Percentiles rank a stretch among this genome's conserved stretches.
Conservation (phyloP, 169 alveolate species). For the Plasmodium vivax region DNA sequence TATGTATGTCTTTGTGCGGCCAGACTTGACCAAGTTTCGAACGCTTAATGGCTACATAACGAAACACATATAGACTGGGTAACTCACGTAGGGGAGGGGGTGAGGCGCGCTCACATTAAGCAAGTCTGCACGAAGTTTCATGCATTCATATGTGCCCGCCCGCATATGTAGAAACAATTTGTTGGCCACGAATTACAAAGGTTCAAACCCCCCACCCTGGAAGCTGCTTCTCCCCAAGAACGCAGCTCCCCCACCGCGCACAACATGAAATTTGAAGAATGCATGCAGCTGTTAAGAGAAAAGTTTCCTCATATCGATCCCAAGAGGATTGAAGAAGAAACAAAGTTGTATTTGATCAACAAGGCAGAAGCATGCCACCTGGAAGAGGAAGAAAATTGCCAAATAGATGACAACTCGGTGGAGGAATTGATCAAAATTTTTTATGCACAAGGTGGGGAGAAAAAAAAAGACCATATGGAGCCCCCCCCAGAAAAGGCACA, state of each 20-base stretch:
- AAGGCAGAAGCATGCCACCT: not conserved
- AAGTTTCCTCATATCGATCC: not conserved
- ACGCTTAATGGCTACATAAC: not conserved
- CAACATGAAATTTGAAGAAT: conserved; percentile 27
- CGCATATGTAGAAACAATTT: not conserved
- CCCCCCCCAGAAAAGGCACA: not conserved
- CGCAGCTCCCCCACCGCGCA: not conserved
- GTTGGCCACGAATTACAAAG: not conserved
- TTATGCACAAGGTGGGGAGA: not conserved
- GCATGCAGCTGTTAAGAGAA: conserved; percentile 11
- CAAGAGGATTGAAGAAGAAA: conserved; percentile 1
- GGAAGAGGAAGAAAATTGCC: not conserved
- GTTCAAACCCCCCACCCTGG: not conserved
- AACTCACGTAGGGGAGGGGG: not conserved
- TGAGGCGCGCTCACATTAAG: not conserved
- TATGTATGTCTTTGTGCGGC: not conserved
- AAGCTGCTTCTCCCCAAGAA: not conserved
- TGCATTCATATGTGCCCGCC: not conserved
- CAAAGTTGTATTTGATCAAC: conserved; percentile 1
- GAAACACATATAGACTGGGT: not conserved
- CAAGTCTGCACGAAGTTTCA: not conserved
- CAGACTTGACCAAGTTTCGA: not conserved
- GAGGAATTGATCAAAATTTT: conserved; percentile 2
- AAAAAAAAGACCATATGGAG: not conserved
- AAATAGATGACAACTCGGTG: conserved; percentile 4